These are phyloP conservation scores for Trametes hirsuta DNA, from an alignment of 1,284 basidiomycete species.

Conservation along the genomic window DNA sequence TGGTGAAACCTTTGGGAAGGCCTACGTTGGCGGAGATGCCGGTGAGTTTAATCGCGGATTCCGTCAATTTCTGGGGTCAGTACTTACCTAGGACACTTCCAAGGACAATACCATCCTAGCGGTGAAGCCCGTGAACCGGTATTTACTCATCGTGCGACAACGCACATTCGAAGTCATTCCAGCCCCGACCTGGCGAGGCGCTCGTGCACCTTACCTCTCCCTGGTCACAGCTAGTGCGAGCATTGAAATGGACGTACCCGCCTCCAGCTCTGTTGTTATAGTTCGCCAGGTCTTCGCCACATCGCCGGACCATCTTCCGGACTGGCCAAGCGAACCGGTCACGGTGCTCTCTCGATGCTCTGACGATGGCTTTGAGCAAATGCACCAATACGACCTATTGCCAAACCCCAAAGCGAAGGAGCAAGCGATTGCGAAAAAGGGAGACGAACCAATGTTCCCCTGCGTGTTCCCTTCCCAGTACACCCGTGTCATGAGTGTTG, in stretches of 20 bases:
- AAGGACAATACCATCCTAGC: slow-evolving; percentile 32
- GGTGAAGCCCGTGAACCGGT: slow-evolving; percentile 34
- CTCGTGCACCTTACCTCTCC: slow-evolving; percentile 18
- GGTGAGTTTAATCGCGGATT: neutral
- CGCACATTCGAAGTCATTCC: slow-evolving; percentile 33
- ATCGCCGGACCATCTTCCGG: slow-evolving; percentile 19
- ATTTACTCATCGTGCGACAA: slow-evolving; percentile 36
- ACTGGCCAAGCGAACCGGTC: slow-evolving; percentile 37
- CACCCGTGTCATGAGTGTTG: slow-evolving; percentile 30
- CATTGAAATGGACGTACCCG: slow-evolving; percentile 28
- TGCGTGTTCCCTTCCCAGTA: slow-evolving; percentile 32
- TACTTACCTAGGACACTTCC: neutral
- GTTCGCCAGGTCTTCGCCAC: slow-evolving; percentile 23
- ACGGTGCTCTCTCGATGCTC: slow-evolving; percentile 35
- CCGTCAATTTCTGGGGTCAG: neutral
- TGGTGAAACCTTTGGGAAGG: slow-evolving; percentile 23
- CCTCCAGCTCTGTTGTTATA: slow-evolving; percentile 34
- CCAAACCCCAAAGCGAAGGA: slow-evolving; percentile 26
- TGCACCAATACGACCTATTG: slow-evolving; percentile 37
- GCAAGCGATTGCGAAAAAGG: neutral
- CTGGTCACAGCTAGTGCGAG: slow-evolving; percentile 17
- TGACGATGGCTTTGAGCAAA: slow-evolving; percentile 31
- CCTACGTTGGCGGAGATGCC: slow-evolving; percentile 16
- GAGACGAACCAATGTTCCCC: slow-evolving; percentile 18
- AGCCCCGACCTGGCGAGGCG: slow-evolving; percentile 31